Evolutionary conservation across 495 filamentous ascomycete species (phyloP).

Genomic region (Geoglossum glabrum): DNA sequence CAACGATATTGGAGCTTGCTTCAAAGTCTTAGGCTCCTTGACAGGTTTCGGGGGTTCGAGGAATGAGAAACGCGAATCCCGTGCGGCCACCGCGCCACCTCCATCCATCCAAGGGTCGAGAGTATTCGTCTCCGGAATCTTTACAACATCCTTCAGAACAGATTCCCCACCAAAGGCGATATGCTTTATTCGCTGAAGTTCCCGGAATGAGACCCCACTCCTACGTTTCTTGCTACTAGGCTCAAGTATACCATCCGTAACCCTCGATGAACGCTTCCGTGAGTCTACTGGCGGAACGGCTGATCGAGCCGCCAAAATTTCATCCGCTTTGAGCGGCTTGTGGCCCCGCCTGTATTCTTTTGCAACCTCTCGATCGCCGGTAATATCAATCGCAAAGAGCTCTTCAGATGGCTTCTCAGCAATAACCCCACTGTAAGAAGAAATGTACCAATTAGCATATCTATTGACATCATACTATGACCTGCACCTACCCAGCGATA

Average conservation of each 20-base stretch:
- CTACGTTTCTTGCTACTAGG: slow-evolving; percentile 48
- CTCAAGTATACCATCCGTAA: slow-evolving; percentile 47
- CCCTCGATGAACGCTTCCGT: slow-evolving; percentile 41
- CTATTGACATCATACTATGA: not conserved
- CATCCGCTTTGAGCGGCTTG: slow-evolving; percentile 68
- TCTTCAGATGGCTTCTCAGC: slow-evolving; percentile 58
- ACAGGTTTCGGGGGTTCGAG: slow-evolving; percentile 39
- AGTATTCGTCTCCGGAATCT: slow-evolving; percentile 29
- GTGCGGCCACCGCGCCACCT: slow-evolving; percentile 18
- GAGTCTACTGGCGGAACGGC: slow-evolving; percentile 55
- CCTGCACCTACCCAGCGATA: slow-evolving; percentile 49
- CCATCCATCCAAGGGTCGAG: slow-evolving; percentile 63
- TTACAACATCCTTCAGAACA: slow-evolving; percentile 30
- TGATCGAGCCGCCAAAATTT: slow-evolving; percentile 73
- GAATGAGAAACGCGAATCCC: slow-evolving; percentile 36
- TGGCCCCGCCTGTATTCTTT: slow-evolving; percentile 40
- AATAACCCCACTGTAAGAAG: slow-evolving; percentile 47
- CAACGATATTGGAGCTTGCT: slow-evolving; percentile 57
- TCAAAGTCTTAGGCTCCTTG: slow-evolving; percentile 56
- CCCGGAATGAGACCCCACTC: slow-evolving; percentile 55
- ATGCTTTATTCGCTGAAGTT: slow-evolving; percentile 52
- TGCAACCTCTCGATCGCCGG: slow-evolving; percentile 39
- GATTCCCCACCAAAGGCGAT: slow-evolving; percentile 55
- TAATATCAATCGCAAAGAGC: slow-evolving; percentile 65
- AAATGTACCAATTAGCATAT: slow-evolving; percentile 1